These are phyloP conservation scores for Hippophae tibetana DNA, from an alignment of 306 rosid genomes.

Conservation along the genomic window DNA sequence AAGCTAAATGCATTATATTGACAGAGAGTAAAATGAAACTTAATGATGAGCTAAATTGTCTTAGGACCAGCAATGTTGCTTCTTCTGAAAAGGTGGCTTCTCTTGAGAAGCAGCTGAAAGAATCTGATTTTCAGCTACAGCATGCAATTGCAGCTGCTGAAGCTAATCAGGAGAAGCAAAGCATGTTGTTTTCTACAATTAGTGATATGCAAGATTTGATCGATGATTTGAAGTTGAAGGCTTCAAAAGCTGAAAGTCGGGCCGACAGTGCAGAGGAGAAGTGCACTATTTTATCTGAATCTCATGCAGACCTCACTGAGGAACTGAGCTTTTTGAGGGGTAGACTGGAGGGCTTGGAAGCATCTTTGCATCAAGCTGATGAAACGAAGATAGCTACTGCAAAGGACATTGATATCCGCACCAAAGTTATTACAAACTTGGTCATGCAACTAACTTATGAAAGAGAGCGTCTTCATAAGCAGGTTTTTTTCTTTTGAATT, in stretches of 20 bases:
- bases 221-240: conserved; percentile 60
- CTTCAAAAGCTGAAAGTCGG: conserved; percentile 56
- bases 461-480: conserved; percentile 83
- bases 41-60: conserved; percentile 30
- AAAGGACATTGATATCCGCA: conserved; percentile 46
- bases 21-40: conserved; percentile 32
- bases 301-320: conserved; percentile 54
- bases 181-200: conserved; percentile 50
- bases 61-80: conserved; percentile 24
- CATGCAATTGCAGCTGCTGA: conserved; percentile 72
- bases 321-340: conserved; percentile 55
- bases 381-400: conserved; percentile 59
- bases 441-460: conserved; percentile 68
- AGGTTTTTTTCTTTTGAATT: conserved; percentile 31
- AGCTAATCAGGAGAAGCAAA: conserved; percentile 81
- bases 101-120: conserved; percentile 51
- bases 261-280: conserved; percentile 71
- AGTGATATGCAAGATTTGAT: conserved; percentile 74
- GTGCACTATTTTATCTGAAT: conserved; percentile 59
- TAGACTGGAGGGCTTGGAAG: conserved; percentile 56
- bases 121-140: conserved; percentile 46
- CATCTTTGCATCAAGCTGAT: conserved; percentile 57
- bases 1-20: conserved; percentile 30
- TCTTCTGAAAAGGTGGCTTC: conserved; percentile 34
- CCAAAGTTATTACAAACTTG: conserved; percentile 50